Conservation (phyloP, 495 filamentous ascomycete species). For the Penicillium flavigenum region DNA sequence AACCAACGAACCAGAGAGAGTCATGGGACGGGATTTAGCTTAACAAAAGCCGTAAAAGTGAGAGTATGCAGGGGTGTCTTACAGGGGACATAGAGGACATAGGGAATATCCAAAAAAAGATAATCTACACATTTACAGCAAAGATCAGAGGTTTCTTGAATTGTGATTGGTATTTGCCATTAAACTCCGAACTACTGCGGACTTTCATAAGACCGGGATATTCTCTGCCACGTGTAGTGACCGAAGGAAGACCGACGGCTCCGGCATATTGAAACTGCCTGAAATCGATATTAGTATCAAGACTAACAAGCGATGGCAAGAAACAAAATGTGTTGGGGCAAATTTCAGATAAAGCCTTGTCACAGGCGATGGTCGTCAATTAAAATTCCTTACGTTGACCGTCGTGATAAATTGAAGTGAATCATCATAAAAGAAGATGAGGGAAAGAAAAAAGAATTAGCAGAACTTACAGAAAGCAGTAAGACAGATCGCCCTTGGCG, state of each 20-base stretch:
- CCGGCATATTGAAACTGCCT: conserved; percentile 10
- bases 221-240: background rate
- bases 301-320: conserved; percentile 18
- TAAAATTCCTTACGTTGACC: conserved; percentile 85
- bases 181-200: background rate
- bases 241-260: conserved; percentile 2
- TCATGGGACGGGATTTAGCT: conserved; percentile 7
- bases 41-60: background rate
- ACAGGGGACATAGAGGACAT: background rate
- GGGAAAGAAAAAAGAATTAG: conserved; percentile 9
- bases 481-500: conserved; percentile 1
- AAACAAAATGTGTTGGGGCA: conserved; percentile 14
- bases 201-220: background rate
- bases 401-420: conserved; percentile 82
- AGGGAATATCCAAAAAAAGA: background rate
- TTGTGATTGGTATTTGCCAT: conserved; percentile 8
- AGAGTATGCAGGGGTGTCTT: conserved; percentile 7
- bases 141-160: background rate
- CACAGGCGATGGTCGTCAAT: conserved; percentile 91
- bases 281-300: conserved; percentile 24
- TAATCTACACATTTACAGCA: background rate
- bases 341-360: conserved; percentile 75
- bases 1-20: conserved; percentile 16
- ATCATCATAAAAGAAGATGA: conserved; percentile 67
- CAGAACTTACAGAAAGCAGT: conserved; percentile 26